These are phyloP conservation scores for Vairimorpha ceranae DNA, from an alignment of 371 early-diverging fungal species.

Conservation along the genomic window DNA sequence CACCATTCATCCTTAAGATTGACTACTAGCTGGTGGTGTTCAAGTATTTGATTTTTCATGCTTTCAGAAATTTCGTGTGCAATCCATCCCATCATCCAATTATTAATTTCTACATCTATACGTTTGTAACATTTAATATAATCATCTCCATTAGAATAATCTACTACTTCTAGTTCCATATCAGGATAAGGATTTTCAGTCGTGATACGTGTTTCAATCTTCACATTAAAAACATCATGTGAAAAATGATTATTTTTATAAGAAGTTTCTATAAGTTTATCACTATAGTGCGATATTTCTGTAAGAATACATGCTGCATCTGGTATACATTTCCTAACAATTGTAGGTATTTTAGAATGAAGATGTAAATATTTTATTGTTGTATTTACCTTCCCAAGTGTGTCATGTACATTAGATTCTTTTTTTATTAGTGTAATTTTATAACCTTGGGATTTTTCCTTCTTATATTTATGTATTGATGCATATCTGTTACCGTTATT, in stretches of 20 bases:
- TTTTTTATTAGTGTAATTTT: slow-evolving; percentile 48
- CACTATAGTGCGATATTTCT: slow-evolving; percentile 61
- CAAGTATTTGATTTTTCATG: slow-evolving; percentile 50
- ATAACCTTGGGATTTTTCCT: slow-evolving; percentile 43
- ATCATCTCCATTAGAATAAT: neutral
- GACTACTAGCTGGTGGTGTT: slow-evolving; percentile 55
- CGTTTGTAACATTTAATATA: slow-evolving; percentile 57
- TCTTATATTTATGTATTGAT: slow-evolving; percentile 53
- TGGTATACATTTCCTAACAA: slow-evolving; percentile 56
- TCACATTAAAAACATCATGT: slow-evolving; percentile 54
- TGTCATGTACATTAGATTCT: slow-evolving; percentile 30
- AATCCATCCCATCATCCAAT: slow-evolving; percentile 56
- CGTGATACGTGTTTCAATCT: slow-evolving; percentile 27
- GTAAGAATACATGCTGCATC: slow-evolving; percentile 56
- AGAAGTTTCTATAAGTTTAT: slow-evolving; percentile 51
- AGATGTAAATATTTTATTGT: slow-evolving; percentile 60
- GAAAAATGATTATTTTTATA: slow-evolving; percentile 59
- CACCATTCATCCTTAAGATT: slow-evolving; percentile 58
- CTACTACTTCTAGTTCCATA: slow-evolving; percentile 1
- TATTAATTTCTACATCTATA: slow-evolving; percentile 58
- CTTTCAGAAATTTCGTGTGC: slow-evolving; percentile 50
- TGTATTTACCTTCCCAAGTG: slow-evolving; percentile 37
- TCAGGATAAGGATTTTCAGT: slow-evolving; percentile 39
- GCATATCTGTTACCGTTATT: slow-evolving; percentile 60
- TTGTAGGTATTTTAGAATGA: slow-evolving; percentile 50